phyloP scores from a whole-genome alignment of 257 asterid genomes.

The Primulina eburnea region DNA sequence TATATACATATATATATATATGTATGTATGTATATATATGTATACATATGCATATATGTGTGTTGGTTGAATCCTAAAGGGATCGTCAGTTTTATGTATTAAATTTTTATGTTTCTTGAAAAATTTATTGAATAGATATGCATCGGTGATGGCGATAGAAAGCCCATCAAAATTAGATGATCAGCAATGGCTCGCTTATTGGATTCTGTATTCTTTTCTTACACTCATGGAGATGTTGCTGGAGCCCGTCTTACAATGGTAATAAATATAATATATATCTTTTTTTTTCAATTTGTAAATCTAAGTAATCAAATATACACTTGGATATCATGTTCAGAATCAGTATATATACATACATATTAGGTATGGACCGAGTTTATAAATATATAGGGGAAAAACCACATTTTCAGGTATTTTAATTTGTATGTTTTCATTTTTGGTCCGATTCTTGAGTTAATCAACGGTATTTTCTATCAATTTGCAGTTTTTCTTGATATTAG shows the following conservation, averaged over 20 bases:
- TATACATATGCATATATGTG: neutral
- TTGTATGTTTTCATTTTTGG: too few relatives aligned
- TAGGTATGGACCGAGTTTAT: too few relatives aligned
- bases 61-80: too few relatives aligned
- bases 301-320: too few relatives aligned
- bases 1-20: neutral
- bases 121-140: conserved; percentile 28
- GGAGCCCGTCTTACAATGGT: conserved; percentile 38
- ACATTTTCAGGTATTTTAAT: too few relatives aligned
- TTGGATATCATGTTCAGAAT: too few relatives aligned
- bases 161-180: conserved; percentile 44
- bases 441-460: too few relatives aligned
- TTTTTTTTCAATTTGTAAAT: too few relatives aligned
- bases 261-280: neutral
- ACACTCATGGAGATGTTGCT: conserved; percentile 47
- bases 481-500: too few relatives aligned
- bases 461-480: too few relatives aligned
- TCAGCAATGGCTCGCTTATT: conserved; percentile 54
- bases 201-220: conserved; percentile 48
- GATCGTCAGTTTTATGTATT: neutral
- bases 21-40: neutral
- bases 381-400: too few relatives aligned
- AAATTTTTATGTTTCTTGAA: neutral
- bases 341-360: too few relatives aligned
- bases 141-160: conserved; percentile 51